Percentiles rank a stretch among this genome's conserved stretches.
Conservation (phyloP, 73 alveolate genomes). For the Breviolum minutum region DNA sequence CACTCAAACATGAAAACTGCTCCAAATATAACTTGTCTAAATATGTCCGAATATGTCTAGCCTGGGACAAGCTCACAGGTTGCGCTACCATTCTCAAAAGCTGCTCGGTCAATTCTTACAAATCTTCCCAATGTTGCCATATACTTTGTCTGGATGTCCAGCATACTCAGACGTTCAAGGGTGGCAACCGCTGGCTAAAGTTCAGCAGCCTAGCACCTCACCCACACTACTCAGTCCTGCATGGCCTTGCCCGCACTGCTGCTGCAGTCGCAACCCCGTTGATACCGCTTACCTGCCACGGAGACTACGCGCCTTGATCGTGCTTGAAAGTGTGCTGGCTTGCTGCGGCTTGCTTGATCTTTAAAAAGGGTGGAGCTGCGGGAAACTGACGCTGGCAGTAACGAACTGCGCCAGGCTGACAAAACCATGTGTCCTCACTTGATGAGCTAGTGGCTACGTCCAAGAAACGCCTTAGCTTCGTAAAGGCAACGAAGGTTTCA, state of each 20-base stretch:
- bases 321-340: background rate
- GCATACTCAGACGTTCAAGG: too few relatives aligned
- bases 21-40: too few relatives aligned
- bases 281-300: conserved; percentile 19
- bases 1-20: too few relatives aligned
- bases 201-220: background rate
- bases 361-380: too few relatives aligned
- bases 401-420: background rate
- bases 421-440: conserved; percentile 68
- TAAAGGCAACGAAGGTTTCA: too few relatives aligned
- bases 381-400: background rate
- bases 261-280: conserved; percentile 68
- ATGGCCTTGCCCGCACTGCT: conserved; percentile 77
- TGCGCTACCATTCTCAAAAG: too few relatives aligned
- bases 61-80: too few relatives aligned
- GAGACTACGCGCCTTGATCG: background rate
- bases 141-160: too few relatives aligned
- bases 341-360: background rate
- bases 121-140: too few relatives aligned
- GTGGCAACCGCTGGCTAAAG: too few relatives aligned
- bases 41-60: too few relatives aligned
- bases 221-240: conserved; percentile 25
- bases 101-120: too few relatives aligned
- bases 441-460: conserved; percentile 90
- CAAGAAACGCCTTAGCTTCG: conserved; percentile 53